A percentile compares a stretch with the other conserved stretches of the same genome.
These are phyloP conservation scores for Calophaca sinica DNA, from an alignment of 306 rosid genomes.

Conservation along the genomic window DNA sequence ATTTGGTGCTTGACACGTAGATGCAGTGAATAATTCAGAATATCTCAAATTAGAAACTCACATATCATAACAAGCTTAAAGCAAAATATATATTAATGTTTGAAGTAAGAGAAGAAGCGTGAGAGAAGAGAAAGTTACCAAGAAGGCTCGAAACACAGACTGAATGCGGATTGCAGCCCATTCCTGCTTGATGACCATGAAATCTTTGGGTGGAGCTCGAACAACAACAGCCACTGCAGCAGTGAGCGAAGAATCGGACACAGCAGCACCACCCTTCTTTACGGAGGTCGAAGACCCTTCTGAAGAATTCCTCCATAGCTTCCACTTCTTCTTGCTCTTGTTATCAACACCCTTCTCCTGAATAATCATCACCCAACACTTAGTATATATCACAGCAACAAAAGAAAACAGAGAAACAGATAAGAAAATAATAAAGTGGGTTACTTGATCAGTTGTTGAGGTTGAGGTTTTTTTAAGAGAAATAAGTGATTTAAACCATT, in stretches of 20 bases:
- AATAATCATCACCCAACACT: conserved; percentile 4
- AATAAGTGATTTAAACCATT: conserved; percentile 81
- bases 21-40: background rate
- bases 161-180: conserved; percentile 92
- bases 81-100: background rate
- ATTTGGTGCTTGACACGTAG: background rate
- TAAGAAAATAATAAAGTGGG: background rate
- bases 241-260: conserved; percentile 51
- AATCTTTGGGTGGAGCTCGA: conserved; percentile 74
- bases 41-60: background rate
- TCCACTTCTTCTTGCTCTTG: conserved; percentile 85
- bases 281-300: conserved; percentile 52
- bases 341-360: conserved; percentile 59
- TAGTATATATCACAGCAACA: background rate
- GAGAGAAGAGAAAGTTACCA: conserved; percentile 56
- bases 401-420: background rate
- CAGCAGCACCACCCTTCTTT: conserved; percentile 47
- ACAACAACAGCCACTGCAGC: conserved; percentile 75
- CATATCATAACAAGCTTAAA: background rate
- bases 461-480: conserved; percentile 58
- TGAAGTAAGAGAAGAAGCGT: background rate
- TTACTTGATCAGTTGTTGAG: conserved; percentile 57
- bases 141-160: conserved; percentile 74
- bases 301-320: conserved; percentile 75
- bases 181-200: conserved; percentile 66